These are phyloP conservation scores for Epichloe coenophiala DNA, from an alignment of 2,329 filamentous ascomycete species.

Conservation along the genomic window DNA sequence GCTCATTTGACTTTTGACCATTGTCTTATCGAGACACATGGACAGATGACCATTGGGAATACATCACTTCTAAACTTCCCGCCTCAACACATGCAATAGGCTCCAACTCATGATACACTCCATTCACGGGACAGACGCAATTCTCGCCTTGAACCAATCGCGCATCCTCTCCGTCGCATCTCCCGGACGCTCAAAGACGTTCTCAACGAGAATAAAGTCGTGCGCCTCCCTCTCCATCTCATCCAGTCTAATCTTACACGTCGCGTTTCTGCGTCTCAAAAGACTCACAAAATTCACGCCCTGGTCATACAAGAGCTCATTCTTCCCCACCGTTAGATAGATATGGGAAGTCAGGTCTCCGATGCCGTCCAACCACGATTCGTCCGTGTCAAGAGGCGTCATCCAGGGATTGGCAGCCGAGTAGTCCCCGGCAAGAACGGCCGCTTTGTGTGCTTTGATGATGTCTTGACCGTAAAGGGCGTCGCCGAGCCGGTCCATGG, in stretches of 20 bases:
- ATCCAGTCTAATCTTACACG: conserved; percentile 15
- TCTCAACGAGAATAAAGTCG: conserved; percentile 20
- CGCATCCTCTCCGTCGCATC: conserved; percentile 19
- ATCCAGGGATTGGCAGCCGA: conserved; percentile 12
- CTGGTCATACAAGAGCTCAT: conserved; percentile 19
- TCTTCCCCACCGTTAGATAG: conserved; percentile 20
- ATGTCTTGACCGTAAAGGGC: conserved; percentile 5
- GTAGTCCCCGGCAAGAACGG: background rate
- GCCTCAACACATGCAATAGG: no score
- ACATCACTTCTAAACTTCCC: no score
- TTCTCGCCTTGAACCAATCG: conserved; percentile 14
- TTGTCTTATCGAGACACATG: no score
- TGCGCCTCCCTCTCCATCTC: conserved; percentile 18
- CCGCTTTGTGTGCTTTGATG: conserved; percentile 4
- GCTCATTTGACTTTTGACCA: no score
- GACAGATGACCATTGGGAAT: no score
- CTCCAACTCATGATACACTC: no score
- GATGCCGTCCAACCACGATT: conserved; percentile 16
- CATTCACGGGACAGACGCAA: background rate
- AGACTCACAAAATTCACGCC: conserved; percentile 12
- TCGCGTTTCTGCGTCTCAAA: conserved; percentile 9
- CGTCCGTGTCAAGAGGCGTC: conserved; percentile 16
- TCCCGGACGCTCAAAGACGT: conserved; percentile 10
- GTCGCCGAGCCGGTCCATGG: conserved; percentile 4
- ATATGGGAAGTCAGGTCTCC: conserved; percentile 10